Percentiles rank a stretch among this genome's conserved stretches.
phyloP scores from a whole-genome alignment of 257 asterid species.

The Marsdenia floribunda region DNA sequence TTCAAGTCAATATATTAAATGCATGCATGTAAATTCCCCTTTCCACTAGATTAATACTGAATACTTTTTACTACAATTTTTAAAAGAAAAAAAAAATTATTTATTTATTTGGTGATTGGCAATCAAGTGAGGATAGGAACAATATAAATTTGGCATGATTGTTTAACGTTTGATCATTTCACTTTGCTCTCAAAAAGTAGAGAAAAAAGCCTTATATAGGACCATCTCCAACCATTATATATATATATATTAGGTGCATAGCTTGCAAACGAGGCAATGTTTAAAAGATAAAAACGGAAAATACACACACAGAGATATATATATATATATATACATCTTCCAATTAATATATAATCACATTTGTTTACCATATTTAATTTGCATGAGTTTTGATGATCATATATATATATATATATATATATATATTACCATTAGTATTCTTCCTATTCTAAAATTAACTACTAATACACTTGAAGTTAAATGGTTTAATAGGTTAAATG shows the following conservation, averaged over 20 bases:
- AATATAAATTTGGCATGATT: neutral
- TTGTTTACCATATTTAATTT: too few species aligned
- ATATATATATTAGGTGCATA: neutral
- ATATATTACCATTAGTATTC: too few species aligned
- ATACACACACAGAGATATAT: neutral
- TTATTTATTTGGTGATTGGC: neutral
- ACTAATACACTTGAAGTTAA: too few species aligned
- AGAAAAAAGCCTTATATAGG: neutral
- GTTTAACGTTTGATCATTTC: neutral
- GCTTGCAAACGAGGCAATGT: constrained; percentile 4
- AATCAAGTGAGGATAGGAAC: constrained; percentile 1
- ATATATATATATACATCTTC: too few species aligned
- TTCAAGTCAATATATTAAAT: neutral
- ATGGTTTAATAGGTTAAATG: too few species aligned
- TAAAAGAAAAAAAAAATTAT: neutral
- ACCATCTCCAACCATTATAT: neutral
- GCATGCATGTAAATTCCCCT: neutral
- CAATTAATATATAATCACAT: too few species aligned
- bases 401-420: too few species aligned
- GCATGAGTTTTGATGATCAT: too few species aligned
- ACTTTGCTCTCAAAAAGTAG: constrained; percentile 3
- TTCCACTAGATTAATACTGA: neutral
- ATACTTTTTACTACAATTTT: neutral
- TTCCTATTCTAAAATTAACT: too few species aligned
- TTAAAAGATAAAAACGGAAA: neutral